These are phyloP conservation scores for Potentilla sterilis DNA, from an alignment of 306 rosid species.

Conservation along the genomic window DNA sequence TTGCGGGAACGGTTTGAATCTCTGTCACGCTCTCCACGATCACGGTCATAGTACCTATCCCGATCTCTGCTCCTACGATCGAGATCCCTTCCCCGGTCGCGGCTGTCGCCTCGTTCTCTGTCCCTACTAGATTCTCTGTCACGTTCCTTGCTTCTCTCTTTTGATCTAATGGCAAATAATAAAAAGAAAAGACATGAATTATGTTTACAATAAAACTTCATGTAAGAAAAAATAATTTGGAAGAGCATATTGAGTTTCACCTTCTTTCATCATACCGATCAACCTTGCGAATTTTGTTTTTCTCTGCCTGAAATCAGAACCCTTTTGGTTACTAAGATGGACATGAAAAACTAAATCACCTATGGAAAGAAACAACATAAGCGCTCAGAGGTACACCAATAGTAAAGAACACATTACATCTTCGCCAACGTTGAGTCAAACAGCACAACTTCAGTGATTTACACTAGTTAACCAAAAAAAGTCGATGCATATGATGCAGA, in stretches of 20 bases:
- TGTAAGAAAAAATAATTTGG: background rate
- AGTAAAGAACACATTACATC: background rate
- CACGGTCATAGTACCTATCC: slow-evolving; percentile 80
- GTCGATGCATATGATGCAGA: background rate
- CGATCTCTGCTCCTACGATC: slow-evolving; percentile 88
- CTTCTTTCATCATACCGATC: slow-evolving; percentile 77
- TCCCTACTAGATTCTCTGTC: slow-evolving; percentile 81
- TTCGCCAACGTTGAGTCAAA: background rate
- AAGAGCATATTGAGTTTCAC: slow-evolving; percentile 29
- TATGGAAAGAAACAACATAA: background rate
- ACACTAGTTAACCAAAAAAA: background rate
- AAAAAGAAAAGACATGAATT: background rate
- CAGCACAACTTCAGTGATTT: background rate
- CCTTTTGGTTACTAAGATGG: background rate
- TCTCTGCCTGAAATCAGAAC: slow-evolving; percentile 80
- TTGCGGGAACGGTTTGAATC: slow-evolving; percentile 59
- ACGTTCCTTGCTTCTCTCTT: slow-evolving; percentile 78
- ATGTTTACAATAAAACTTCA: background rate
- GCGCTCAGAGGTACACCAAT: background rate
- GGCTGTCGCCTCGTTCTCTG: slow-evolving; percentile 64
- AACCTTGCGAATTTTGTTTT: slow-evolving; percentile 65
- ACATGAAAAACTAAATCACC: slow-evolving; percentile 1
- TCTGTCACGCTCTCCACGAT: slow-evolving; percentile 76
- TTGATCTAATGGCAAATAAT: slow-evolving; percentile 42
- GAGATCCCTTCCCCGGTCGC: slow-evolving; percentile 66